Conservation (phyloP, 2,329 filamentous ascomycete species). For the Pyricularia pennisetigena region DNA sequence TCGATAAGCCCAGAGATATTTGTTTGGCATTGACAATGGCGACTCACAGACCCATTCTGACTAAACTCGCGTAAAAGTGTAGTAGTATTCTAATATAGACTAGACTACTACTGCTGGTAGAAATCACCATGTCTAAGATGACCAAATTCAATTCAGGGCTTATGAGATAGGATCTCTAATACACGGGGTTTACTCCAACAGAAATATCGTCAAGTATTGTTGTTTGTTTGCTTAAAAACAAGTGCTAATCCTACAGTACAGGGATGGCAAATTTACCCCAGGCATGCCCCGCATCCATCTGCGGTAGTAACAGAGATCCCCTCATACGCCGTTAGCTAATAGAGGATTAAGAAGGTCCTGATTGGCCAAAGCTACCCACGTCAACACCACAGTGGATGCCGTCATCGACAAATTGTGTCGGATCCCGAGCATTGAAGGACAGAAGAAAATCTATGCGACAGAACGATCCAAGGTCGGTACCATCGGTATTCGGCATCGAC, state of each 20-base stretch:
- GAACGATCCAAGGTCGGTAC: neutral
- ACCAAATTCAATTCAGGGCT: no score
- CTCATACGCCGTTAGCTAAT: neutral
- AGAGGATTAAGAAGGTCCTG: neutral
- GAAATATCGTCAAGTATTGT: neutral
- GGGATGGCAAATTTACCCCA: neutral
- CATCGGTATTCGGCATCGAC: neutral
- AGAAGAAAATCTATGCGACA: neutral
- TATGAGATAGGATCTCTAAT: no score
- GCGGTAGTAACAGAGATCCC: neutral
- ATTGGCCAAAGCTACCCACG: constrained; percentile 3
- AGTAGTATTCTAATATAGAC: no score
- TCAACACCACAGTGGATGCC: constrained; percentile 3
- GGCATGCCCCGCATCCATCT: neutral
- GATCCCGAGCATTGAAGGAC: neutral
- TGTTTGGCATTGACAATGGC: no score
- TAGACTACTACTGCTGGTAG: no score
- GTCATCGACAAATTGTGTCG: neutral
- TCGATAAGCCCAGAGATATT: no score
- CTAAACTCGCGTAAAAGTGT: no score
- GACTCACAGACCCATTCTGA: no score
- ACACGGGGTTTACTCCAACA: no score
- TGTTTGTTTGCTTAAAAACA: neutral
- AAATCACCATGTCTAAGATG: no score
- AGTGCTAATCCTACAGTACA: neutral